A percentile compares a stretch with the other conserved stretches of the same genome.
Evolutionary conservation across 2,329 filamentous ascomycete species (phyloP).

Genomic region (Alternaria novae-zelandiae): DNA sequence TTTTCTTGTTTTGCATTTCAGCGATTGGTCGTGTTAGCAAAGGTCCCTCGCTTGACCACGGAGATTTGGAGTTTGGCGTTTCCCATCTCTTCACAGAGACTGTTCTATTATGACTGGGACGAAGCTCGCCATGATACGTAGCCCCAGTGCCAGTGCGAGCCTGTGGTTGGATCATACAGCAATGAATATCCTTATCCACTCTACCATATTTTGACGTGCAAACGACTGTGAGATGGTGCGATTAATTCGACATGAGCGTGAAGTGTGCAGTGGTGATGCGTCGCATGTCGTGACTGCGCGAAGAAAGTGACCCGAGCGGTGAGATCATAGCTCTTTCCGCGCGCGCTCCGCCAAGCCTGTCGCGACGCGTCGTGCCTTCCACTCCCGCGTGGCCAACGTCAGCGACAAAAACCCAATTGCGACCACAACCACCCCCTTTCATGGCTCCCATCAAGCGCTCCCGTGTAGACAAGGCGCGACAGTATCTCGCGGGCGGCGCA

Average conservation of each 20-base stretch:
- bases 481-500: slow-evolving; percentile 64
- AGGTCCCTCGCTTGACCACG: slow-evolving; percentile 43
- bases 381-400: slow-evolving; percentile 25
- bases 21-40: slow-evolving; percentile 39
- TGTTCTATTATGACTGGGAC: slow-evolving; percentile 6
- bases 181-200: slow-evolving; percentile 26
- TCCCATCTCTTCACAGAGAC: slow-evolving; percentile 7
- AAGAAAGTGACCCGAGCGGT: slow-evolving; percentile 7
- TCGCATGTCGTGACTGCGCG: not conserved
- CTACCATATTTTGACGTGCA: not conserved
- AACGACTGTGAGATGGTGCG: not conserved
- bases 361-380: slow-evolving; percentile 37
- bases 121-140: slow-evolving; percentile 12
- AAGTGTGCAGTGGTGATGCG: not conserved
- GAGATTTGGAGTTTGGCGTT: slow-evolving; percentile 37
- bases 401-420: slow-evolving; percentile 30
- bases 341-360: slow-evolving; percentile 35
- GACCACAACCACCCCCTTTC: slow-evolving; percentile 11
- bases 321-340: slow-evolving; percentile 30
- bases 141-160: slow-evolving; percentile 39
- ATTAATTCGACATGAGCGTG: not conserved
- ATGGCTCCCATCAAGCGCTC: slow-evolving; percentile 52
- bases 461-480: slow-evolving; percentile 55
- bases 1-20: slow-evolving; percentile 48
- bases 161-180: slow-evolving; percentile 28